Conservation (phyloP, 345 rosid species). For the Citrus cavaleriei region DNA sequence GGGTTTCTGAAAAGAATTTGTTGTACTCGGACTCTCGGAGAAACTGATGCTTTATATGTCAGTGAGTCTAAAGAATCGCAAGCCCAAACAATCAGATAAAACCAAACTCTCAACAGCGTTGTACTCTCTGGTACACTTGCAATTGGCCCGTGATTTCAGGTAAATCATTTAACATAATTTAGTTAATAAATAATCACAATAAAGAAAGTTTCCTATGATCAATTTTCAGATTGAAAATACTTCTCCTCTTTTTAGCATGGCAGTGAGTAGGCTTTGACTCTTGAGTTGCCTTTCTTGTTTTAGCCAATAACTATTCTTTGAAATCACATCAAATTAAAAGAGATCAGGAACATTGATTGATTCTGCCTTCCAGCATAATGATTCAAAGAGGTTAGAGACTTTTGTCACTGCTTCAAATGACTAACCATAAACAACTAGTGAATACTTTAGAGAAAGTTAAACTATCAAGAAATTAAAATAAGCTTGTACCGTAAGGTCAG, state of each 20-base stretch:
- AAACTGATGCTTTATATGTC: not conserved
- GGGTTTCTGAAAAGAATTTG: conserved; percentile 29
- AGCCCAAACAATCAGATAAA: conserved; percentile 21
- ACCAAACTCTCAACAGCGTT: conserved; percentile 22
- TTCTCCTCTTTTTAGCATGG: not conserved
- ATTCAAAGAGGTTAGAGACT: not conserved
- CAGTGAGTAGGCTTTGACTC: not conserved
- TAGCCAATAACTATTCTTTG: not conserved
- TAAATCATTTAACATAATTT: not conserved
- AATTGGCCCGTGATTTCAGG: conserved; percentile 32
- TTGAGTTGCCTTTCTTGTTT: not conserved
- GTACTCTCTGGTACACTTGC: conserved; percentile 28
- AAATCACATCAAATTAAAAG: not conserved
- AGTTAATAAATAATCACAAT: not conserved
- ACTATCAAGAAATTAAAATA: not conserved
- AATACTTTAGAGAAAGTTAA: not conserved
- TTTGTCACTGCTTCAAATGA: not conserved
- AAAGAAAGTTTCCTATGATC: not conserved
- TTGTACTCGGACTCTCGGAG: conserved; percentile 7
- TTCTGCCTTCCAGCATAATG: not conserved
- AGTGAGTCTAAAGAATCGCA: conserved; percentile 27
- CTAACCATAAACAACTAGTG: not conserved
- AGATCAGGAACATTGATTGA: not conserved
- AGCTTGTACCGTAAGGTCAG: not conserved
- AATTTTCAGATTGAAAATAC: not conserved